Conservation (phyloP, 2,329 filamentous ascomycete species). For the Aspergillus sp. region DNA sequence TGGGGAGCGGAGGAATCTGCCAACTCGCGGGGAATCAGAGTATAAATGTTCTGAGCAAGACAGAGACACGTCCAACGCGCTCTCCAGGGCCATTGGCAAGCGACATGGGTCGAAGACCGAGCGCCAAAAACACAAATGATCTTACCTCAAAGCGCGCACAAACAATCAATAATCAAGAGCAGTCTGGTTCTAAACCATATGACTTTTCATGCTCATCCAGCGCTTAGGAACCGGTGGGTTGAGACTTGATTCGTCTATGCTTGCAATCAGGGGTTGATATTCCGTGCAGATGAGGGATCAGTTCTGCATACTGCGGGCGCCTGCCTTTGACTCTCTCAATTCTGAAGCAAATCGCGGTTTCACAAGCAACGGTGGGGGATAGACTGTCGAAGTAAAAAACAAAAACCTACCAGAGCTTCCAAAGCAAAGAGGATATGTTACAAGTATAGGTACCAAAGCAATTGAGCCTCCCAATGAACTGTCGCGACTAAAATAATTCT, state of each 20-base stretch:
- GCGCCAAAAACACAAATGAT: slow-evolving; percentile 13
- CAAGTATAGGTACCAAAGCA: slow-evolving; percentile 13
- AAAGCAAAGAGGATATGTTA: slow-evolving; percentile 15
- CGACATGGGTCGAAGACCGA: neutral
- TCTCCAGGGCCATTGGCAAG: neutral
- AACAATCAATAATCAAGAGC: slow-evolving; percentile 19
- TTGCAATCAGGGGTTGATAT: slow-evolving; percentile 4
- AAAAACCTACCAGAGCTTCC: slow-evolving; percentile 14
- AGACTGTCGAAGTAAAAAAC: slow-evolving; percentile 2
- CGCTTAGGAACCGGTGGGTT: slow-evolving; percentile 18
- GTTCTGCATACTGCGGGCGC: slow-evolving; percentile 8
- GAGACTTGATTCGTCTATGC: slow-evolving; percentile 11
- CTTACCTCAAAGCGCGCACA: slow-evolving; percentile 33
- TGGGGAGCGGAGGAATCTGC: neutral
- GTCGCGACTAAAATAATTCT: neutral
- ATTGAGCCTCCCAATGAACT: slow-evolving; percentile 3
- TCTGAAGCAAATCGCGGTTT: neutral
- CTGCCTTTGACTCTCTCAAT: slow-evolving; percentile 4
- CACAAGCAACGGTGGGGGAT: neutral
- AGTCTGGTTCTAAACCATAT: slow-evolving; percentile 24
- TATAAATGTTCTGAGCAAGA: neutral
- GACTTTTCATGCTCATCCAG: slow-evolving; percentile 29
- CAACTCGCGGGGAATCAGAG: neutral
- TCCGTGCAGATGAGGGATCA: slow-evolving; percentile 6
- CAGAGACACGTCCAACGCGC: neutral